Conservation (phyloP, 225 moss, liverwort and hornwort genomes). For the Ulota crispa region DNA sequence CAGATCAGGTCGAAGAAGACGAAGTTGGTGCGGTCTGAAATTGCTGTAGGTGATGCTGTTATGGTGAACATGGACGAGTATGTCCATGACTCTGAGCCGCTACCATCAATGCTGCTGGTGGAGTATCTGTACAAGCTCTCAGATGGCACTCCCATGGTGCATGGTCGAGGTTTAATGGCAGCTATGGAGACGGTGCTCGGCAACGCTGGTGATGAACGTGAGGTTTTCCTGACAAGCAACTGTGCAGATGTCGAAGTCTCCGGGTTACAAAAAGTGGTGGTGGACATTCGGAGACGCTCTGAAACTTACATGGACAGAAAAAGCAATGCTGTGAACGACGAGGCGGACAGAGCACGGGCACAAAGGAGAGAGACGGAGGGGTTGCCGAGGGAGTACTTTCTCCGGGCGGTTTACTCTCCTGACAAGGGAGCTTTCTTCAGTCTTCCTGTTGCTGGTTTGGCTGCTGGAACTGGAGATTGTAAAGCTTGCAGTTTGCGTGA, state of each 20-base stretch:
- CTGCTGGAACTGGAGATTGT: conserved; percentile 66
- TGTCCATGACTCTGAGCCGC: conserved; percentile 35
- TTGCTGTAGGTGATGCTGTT: conserved; percentile 67
- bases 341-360: conserved; percentile 61
- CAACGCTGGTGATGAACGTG: conserved; percentile 76
- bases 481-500: conserved; percentile 57
- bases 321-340: conserved; percentile 64
- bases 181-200: conserved; percentile 76
- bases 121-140: conserved; percentile 75
- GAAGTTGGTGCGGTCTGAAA: conserved; percentile 39
- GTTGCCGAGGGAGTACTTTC: conserved; percentile 61
- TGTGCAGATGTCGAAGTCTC: conserved; percentile 80
- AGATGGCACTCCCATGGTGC: conserved; percentile 74
- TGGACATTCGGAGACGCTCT: conserved; percentile 59
- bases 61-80: conserved; percentile 54
- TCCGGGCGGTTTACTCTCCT: conserved; percentile 73
- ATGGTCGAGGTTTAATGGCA: conserved; percentile 69
- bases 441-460: conserved; percentile 52
- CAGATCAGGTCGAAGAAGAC: conserved; percentile 44
- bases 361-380: conserved; percentile 60
- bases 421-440: conserved; percentile 80
- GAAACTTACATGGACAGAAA: conserved; percentile 70
- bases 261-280: conserved; percentile 41
- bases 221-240: conserved; percentile 70
- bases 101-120: conserved; percentile 59